These are phyloP conservation scores for Ophidiomyces ophidiicola DNA, from an alignment of 2,329 filamentous ascomycete species.

Conservation along the genomic window DNA sequence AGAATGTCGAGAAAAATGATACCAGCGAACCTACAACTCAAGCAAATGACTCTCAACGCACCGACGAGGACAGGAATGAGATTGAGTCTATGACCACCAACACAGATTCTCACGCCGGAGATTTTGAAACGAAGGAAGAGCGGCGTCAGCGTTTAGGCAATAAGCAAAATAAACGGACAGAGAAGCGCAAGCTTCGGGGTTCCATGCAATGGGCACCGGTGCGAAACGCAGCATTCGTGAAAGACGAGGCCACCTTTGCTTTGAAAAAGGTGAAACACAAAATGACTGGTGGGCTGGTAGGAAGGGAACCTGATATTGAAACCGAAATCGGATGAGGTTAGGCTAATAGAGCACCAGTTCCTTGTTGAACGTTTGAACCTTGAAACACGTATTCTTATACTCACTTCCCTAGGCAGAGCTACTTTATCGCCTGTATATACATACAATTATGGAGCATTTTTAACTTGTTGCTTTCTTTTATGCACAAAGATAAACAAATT, in stretches of 20 bases:
- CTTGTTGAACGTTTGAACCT: too few species aligned
- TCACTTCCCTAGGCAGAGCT: too few species aligned
- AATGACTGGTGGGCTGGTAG: slow-evolving; percentile 57
- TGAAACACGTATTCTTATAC: too few species aligned
- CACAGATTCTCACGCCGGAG: slow-evolving; percentile 7
- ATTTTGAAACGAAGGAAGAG: slow-evolving; percentile 15
- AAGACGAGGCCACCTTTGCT: slow-evolving; percentile 72
- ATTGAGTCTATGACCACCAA: slow-evolving; percentile 21
- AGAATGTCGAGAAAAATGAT: slow-evolving; percentile 7
- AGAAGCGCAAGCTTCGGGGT: slow-evolving; percentile 77
- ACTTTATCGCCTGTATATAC: too few species aligned
- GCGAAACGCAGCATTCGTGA: slow-evolving; percentile 73
- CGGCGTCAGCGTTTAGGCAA: slow-evolving; percentile 20
- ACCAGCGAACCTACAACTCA: neutral
- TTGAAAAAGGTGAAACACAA: slow-evolving; percentile 63
- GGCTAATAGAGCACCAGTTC: too few species aligned
- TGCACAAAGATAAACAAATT: too few species aligned
- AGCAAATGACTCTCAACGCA: slow-evolving; percentile 20
- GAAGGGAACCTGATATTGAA: slow-evolving; percentile 78
- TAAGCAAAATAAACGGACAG: slow-evolving; percentile 32
- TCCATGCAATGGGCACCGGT: slow-evolving; percentile 93
- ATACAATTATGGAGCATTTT: too few species aligned
- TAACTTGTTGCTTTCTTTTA: too few species aligned
- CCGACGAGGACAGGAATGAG: slow-evolving; percentile 24
- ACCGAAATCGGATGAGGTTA: slow-evolving; percentile 53